These are phyloP conservation scores for Cercospora beticola DNA, from an alignment of 2,329 filamentous ascomycete species.

Conservation along the genomic window DNA sequence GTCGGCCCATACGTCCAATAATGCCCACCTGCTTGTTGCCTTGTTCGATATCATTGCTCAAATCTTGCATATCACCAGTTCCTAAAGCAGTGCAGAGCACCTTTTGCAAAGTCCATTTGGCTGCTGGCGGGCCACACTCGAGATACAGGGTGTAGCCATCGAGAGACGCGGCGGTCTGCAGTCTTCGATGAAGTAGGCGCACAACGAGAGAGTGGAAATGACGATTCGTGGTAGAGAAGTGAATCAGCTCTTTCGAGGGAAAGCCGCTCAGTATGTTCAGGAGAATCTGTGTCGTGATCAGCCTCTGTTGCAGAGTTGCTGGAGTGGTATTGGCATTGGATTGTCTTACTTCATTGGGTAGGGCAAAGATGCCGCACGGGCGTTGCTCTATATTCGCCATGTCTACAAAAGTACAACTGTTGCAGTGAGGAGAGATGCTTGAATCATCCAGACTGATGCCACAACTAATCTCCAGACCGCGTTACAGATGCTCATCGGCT, in stretches of 20 bases:
- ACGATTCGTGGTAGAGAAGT: constrained; percentile 58
- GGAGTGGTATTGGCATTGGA: not conserved
- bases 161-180: constrained; percentile 58
- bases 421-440: not conserved
- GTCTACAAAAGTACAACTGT: not conserved
- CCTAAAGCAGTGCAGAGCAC: constrained; percentile 67
- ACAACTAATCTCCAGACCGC: not conserved
- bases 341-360: constrained; percentile 37
- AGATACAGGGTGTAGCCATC: constrained; percentile 68
- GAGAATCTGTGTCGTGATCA: constrained; percentile 39
- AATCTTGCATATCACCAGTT: constrained; percentile 58
- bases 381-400: constrained; percentile 16
- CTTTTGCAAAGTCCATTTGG: constrained; percentile 66
- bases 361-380: constrained; percentile 28
- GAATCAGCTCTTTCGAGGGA: constrained; percentile 49
- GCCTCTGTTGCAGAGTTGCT: constrained; percentile 4
- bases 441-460: not conserved
- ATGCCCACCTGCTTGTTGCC: constrained; percentile 37
- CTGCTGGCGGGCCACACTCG: constrained; percentile 74
- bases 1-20: constrained; percentile 53
- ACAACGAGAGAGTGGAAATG: constrained; percentile 64
- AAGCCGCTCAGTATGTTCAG: constrained; percentile 45
- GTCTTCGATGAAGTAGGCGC: constrained; percentile 63
- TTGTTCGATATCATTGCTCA: constrained; percentile 38
- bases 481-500: constrained; percentile 2